phyloP scores from a whole-genome alignment of 768 basidiomycete genomes.

The Tephrocybe sp. region DNA sequence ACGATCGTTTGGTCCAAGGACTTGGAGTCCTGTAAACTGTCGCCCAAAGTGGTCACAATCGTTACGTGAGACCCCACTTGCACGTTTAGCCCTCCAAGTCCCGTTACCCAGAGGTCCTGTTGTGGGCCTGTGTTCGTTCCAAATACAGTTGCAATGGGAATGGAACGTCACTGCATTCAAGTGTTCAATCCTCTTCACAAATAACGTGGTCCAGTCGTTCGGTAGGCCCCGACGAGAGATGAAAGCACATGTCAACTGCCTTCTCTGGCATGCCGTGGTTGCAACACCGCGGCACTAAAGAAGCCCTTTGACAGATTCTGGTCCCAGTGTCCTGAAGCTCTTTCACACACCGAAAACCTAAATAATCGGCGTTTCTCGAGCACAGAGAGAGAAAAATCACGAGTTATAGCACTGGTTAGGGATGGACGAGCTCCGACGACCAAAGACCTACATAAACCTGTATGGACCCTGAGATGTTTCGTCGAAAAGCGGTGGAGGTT shows the following conservation, averaged over 20 bases:
- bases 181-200: background rate
- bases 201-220: constrained; percentile 1
- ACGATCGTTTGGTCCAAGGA: no score
- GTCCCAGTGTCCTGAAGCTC: background rate
- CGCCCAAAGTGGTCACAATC: background rate
- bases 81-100: background rate
- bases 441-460: no score
- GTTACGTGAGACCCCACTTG: background rate
- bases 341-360: background rate
- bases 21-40: no score
- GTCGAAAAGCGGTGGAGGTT: background rate
- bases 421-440: background rate
- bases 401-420: background rate
- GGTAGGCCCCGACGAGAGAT: constrained; percentile 6
- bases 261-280: background rate
- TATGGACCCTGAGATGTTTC: background rate
- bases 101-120: background rate
- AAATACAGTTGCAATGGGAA: background rate
- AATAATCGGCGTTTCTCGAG: background rate
- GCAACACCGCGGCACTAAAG: constrained; percentile 3
- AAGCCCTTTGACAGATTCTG: constrained; percentile 8
- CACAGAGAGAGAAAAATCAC: background rate
- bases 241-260: constrained; percentile 2
- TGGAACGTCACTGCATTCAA: background rate
- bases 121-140: background rate